Conservation (phyloP, 768 basidiomycete species). For the Strobilomyces echinocephalus region DNA sequence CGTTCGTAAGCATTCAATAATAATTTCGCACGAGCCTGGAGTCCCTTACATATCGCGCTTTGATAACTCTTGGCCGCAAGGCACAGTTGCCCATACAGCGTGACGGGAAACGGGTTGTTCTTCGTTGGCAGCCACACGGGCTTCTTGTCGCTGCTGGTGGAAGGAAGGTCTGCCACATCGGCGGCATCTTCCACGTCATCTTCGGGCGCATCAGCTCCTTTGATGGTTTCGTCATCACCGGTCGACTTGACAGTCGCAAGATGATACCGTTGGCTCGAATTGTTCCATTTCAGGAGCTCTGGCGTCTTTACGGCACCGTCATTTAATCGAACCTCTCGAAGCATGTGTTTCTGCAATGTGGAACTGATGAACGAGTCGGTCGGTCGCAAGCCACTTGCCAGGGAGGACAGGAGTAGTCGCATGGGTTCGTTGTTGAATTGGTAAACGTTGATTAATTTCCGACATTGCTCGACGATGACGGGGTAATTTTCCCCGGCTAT, state of each 20-base stretch:
- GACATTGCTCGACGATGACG: slow-evolving; percentile 66
- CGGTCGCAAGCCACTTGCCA: slow-evolving; percentile 65
- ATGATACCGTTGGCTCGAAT: slow-evolving; percentile 52
- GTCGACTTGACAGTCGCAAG: slow-evolving; percentile 28
- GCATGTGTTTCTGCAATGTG: slow-evolving; percentile 78
- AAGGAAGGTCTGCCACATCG: slow-evolving; percentile 11
- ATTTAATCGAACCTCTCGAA: slow-evolving; percentile 70
- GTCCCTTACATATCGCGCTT: slow-evolving; percentile 76
- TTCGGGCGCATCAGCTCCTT: slow-evolving; percentile 20
- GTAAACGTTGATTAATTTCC: slow-evolving; percentile 67
- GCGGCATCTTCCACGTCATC: slow-evolving; percentile 34
- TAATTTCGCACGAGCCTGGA: background rate
- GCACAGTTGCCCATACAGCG: slow-evolving; percentile 79
- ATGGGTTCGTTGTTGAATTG: slow-evolving; percentile 88
- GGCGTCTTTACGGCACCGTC: slow-evolving; percentile 63
- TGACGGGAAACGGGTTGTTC: slow-evolving; percentile 63
- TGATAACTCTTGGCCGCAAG: slow-evolving; percentile 85
- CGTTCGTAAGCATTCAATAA: background rate
- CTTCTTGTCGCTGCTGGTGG: slow-evolving; percentile 24
- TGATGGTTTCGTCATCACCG: slow-evolving; percentile 19
- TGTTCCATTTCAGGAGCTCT: slow-evolving; percentile 60
- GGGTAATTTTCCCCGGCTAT: slow-evolving; percentile 51
- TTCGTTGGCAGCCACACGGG: slow-evolving; percentile 51
- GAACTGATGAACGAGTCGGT: slow-evolving; percentile 75
- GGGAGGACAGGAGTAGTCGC: slow-evolving; percentile 67